These are phyloP conservation scores for Daldinia caldariorum DNA, from an alignment of 495 filamentous ascomycete genomes.

Conservation along the genomic window DNA sequence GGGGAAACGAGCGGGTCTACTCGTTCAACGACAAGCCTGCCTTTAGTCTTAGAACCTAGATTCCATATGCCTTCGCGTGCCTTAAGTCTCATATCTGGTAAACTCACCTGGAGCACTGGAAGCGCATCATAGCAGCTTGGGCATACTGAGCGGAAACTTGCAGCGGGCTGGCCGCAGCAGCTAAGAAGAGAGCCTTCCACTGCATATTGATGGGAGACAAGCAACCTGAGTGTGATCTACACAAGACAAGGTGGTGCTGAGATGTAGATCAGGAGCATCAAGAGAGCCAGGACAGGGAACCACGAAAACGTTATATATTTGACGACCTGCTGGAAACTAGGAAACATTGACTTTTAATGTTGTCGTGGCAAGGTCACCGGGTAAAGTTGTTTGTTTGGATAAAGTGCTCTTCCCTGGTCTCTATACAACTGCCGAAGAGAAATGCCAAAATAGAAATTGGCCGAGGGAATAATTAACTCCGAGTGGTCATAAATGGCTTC, in stretches of 20 bases:
- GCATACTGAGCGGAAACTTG: conserved; percentile 41
- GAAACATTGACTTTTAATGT: conserved; percentile 21
- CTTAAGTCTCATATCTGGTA: not conserved
- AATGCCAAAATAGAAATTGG: conserved; percentile 38
- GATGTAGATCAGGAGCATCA: conserved; percentile 25
- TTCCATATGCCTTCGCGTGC: not conserved
- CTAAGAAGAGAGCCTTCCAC: conserved; percentile 40
- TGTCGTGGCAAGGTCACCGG: conserved; percentile 32
- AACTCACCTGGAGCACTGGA: conserved; percentile 37
- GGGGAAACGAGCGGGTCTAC: conserved; percentile 52
- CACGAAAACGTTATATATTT: conserved; percentile 30
- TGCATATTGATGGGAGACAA: conserved; percentile 32
- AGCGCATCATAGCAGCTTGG: conserved; percentile 41
- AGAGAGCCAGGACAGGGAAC: conserved; percentile 13
- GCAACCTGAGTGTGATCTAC: conserved; percentile 36
- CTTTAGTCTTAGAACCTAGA: conserved; percentile 12
- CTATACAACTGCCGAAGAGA: conserved; percentile 29
- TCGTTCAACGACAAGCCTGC: conserved; percentile 49
- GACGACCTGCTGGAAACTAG: not conserved
- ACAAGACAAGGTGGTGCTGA: conserved; percentile 17
- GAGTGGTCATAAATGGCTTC: not conserved
- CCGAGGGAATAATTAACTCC: conserved; percentile 34
- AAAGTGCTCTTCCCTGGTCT: conserved; percentile 22
- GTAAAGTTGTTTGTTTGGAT: conserved; percentile 32
- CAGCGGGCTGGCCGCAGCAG: conserved; percentile 39